A percentile compares a stretch with the other conserved stretches of the same genome.
These are phyloP conservation scores for Oryza glaberrima DNA, from an alignment of 176 grass and related monocot species.

Conservation along the genomic window DNA sequence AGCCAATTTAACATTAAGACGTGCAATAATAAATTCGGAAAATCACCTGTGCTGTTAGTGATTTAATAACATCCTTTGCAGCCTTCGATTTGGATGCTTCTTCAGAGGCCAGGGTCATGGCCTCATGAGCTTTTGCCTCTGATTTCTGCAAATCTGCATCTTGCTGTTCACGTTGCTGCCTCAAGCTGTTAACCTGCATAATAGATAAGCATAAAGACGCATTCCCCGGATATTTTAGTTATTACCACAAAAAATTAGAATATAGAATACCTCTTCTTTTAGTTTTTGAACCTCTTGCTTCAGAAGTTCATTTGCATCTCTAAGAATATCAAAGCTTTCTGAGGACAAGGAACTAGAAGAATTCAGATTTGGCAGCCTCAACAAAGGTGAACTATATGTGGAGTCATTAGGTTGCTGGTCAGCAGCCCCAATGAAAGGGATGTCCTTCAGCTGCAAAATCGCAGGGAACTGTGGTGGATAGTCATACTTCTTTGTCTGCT, in stretches of 20 bases:
- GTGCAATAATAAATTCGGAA: background rate
- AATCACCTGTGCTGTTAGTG: constrained; percentile 82
- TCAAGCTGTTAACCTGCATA: constrained; percentile 69
- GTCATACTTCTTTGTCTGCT: constrained; percentile 76
- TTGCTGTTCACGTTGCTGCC: constrained; percentile 59
- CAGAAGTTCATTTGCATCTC: constrained; percentile 76
- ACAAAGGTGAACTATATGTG: constrained; percentile 48
- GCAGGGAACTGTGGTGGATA: constrained; percentile 46
- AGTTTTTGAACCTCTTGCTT: constrained; percentile 93
- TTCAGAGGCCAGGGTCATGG: constrained; percentile 64
- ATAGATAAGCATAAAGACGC: constrained; percentile 26
- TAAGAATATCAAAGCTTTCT: constrained; percentile 68
- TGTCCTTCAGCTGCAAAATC: constrained; percentile 71
- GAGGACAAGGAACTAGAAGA: constrained; percentile 44
- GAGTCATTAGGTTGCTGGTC: constrained; percentile 52
- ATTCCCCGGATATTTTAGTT: background rate
- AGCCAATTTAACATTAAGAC: background rate
- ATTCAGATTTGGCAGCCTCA: constrained; percentile 59
- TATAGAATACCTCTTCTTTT: constrained; percentile 66
- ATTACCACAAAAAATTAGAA: constrained; percentile 5
- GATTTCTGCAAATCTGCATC: constrained; percentile 69
- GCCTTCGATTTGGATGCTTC: constrained; percentile 80
- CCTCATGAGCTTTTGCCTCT: constrained; percentile 72
- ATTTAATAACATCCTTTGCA: constrained; percentile 94
- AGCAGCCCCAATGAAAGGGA: constrained; percentile 60